Conservation (phyloP, 768 basidiomycete species). For the Panaeolus papilionaceus region DNA sequence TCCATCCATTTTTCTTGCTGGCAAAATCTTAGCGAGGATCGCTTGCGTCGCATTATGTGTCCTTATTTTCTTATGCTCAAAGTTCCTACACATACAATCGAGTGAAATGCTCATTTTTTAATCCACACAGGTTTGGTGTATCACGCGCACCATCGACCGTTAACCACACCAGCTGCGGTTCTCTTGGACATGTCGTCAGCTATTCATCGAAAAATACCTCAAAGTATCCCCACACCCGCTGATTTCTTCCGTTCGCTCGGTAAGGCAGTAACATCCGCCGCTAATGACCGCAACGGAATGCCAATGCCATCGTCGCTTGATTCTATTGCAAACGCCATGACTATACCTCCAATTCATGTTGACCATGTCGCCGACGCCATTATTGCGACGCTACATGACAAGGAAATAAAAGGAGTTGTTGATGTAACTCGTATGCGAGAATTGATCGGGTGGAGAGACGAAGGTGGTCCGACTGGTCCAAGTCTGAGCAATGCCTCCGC, state of each 20-base stretch:
- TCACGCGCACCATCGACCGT: constrained; percentile 92
- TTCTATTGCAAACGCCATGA: constrained; percentile 78
- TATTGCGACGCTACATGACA: constrained; percentile 63
- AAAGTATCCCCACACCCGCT: constrained; percentile 67
- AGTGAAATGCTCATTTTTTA: constrained; percentile 12
- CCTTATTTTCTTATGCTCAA: not conserved
- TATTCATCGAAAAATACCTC: constrained; percentile 66
- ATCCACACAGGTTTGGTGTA: constrained; percentile 82
- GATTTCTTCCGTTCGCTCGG: constrained; percentile 61
- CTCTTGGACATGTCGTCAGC: constrained; percentile 82
- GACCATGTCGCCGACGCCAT: constrained; percentile 93
- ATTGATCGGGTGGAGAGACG: constrained; percentile 68
- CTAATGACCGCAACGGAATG: constrained; percentile 28
- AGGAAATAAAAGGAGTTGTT: constrained; percentile 66
- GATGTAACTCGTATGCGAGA: constrained; percentile 77
- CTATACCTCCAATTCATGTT: constrained; percentile 92
- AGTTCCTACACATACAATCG: not conserved
- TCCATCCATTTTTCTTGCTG: constrained; percentile 17
- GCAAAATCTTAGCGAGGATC: constrained; percentile 3
- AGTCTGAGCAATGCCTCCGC: constrained; percentile 17
- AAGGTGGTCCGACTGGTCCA: constrained; percentile 19
- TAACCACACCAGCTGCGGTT: constrained; percentile 85
- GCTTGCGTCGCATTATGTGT: not conserved
- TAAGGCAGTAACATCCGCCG: constrained; percentile 28
- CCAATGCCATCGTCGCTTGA: constrained; percentile 46